Percentiles rank a stretch among this genome's conserved stretches.
Evolutionary conservation across 2,329 filamentous ascomycete species (phyloP).

Genomic region (Penicillium sp.): DNA sequence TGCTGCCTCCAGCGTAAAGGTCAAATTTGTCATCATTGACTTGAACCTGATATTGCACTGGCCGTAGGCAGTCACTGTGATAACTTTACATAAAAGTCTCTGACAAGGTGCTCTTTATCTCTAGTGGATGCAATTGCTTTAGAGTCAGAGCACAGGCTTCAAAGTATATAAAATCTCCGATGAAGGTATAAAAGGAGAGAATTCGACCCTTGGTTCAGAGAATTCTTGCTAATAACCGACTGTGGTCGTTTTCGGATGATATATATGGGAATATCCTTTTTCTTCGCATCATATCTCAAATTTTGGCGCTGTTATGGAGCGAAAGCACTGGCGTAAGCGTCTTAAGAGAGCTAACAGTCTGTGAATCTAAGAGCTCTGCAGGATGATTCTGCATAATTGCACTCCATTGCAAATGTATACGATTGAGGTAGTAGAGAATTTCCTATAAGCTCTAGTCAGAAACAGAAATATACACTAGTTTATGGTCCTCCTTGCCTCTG

Average conservation of each 20-base stretch:
- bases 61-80: background rate
- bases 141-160: slow-evolving; percentile 5
- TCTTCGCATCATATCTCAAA: slow-evolving; percentile 3
- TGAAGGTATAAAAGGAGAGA: slow-evolving; percentile 8
- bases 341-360: slow-evolving; percentile 3
- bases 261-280: slow-evolving; percentile 2
- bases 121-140: slow-evolving; percentile 3
- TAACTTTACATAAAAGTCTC: slow-evolving; percentile 4
- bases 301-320: slow-evolving; percentile 2
- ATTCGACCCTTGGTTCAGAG: slow-evolving; percentile 1
- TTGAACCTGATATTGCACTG: slow-evolving; percentile 1
- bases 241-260: slow-evolving; percentile 1
- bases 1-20: background rate
- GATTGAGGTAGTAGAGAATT: slow-evolving; percentile 1
- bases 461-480: background rate
- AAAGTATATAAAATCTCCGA: slow-evolving; percentile 8
- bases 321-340: slow-evolving; percentile 5
- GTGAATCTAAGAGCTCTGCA: slow-evolving; percentile 3
- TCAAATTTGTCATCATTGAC: slow-evolving; percentile 2
- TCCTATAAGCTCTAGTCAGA: background rate
- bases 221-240: slow-evolving; percentile 3
- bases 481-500: slow-evolving; percentile 1
- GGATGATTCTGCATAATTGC: slow-evolving; percentile 4
- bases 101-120: slow-evolving; percentile 1
- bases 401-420: slow-evolving; percentile 1